Evolutionary conservation across 2,329 filamentous ascomycete species (phyloP).

Genomic region (Aspergillus japonicus): DNA sequence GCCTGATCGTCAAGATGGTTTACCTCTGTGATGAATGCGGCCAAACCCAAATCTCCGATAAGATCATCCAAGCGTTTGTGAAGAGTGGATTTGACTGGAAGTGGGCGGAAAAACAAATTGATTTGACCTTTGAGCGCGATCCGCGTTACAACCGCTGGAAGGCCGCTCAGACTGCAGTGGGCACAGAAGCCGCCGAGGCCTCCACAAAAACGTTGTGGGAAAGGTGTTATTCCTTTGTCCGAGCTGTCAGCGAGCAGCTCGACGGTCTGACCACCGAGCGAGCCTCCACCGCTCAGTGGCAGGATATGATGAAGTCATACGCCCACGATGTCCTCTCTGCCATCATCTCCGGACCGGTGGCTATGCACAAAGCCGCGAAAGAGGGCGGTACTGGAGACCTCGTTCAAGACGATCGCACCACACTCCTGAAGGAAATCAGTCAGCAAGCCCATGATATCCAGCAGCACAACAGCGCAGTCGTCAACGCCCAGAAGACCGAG

Average conservation of each 20-base stretch:
- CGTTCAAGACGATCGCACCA: not conserved
- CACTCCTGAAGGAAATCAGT: not conserved
- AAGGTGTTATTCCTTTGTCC: conserved; percentile 36
- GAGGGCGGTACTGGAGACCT: not conserved
- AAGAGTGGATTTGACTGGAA: conserved; percentile 36
- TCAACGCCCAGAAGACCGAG: conserved; percentile 21
- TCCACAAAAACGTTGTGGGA: conserved; percentile 28
- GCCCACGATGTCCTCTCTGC: conserved; percentile 26
- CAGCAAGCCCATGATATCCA: not conserved
- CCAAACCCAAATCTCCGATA: conserved; percentile 29
- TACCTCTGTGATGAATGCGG: conserved; percentile 39
- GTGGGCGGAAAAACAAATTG: conserved; percentile 27
- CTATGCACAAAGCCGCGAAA: not conserved
- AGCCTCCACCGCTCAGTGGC: conserved; percentile 16
- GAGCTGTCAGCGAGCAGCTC: conserved; percentile 29
- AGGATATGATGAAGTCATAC: conserved; percentile 25
- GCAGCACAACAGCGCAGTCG: not conserved
- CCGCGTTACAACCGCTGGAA: conserved; percentile 30
- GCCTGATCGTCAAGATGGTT: conserved; percentile 41
- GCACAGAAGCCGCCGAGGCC: conserved; percentile 10
- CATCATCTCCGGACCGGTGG: conserved; percentile 17
- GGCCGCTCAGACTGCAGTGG: conserved; percentile 21
- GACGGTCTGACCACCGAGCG: conserved; percentile 19
- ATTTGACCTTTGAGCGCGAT: conserved; percentile 27
- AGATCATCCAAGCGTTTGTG: conserved; percentile 37